phyloP scores from a whole-genome alignment of 1,284 basidiomycete genomes.

The Papiliotrema fonsecae region DNA sequence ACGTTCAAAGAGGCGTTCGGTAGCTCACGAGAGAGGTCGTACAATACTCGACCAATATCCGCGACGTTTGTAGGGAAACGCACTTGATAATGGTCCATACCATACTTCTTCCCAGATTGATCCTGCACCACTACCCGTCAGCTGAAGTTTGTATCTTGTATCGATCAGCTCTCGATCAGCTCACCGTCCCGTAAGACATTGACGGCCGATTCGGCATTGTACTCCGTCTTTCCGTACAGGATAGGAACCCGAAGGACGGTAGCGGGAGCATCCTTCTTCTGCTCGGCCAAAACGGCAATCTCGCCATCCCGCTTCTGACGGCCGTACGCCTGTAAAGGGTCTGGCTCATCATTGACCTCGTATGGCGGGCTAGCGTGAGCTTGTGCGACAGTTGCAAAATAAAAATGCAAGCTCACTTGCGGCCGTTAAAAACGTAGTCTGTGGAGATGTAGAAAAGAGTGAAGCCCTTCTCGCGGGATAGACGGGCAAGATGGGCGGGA shows the following conservation, averaged over 20 bases:
- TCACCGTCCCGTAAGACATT: slow-evolving; percentile 49
- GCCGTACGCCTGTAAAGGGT: slow-evolving; percentile 53
- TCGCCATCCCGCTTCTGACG: slow-evolving; percentile 45
- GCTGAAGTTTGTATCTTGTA: neutral
- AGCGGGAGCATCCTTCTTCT: slow-evolving; percentile 27
- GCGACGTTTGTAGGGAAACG: slow-evolving; percentile 52
- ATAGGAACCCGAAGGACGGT: slow-evolving; percentile 49
- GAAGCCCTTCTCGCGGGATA: slow-evolving; percentile 36
- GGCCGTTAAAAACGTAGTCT: slow-evolving; percentile 47
- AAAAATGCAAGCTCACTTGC: slow-evolving; percentile 23
- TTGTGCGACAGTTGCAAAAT: neutral
- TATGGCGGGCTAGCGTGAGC: slow-evolving; percentile 48
- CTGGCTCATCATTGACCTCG: slow-evolving; percentile 45
- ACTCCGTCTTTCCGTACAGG: slow-evolving; percentile 48
- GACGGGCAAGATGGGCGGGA: slow-evolving; percentile 43
- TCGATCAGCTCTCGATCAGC: slow-evolving; percentile 2
- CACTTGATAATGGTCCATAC: slow-evolving; percentile 49
- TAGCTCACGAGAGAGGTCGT: slow-evolving; percentile 43
- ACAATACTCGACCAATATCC: slow-evolving; percentile 49
- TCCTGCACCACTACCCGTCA: slow-evolving; percentile 41
- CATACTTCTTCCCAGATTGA: slow-evolving; percentile 49
- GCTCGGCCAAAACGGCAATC: slow-evolving; percentile 30
- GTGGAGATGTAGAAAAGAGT: slow-evolving; percentile 52
- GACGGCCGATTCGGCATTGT: slow-evolving; percentile 50
- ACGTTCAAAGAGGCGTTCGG: neutral